Conservation (phyloP, 257 asterid genomes). For the Jacaranda copaia region DNA sequence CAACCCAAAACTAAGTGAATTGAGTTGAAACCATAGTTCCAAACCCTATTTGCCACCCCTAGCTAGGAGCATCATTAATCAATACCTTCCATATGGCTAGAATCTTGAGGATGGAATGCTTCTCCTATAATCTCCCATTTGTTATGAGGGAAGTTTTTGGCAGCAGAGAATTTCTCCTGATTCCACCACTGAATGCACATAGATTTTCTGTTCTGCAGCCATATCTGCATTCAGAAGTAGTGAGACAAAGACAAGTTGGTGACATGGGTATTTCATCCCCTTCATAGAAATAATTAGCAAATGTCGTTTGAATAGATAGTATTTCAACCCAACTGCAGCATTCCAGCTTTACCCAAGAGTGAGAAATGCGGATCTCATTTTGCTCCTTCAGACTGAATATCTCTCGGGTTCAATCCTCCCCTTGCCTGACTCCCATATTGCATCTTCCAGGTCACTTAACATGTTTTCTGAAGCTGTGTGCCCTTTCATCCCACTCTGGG, state of each 20-base stretch:
- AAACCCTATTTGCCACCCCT: too few relatives aligned
- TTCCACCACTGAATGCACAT: not conserved
- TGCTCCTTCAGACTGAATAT: not conserved
- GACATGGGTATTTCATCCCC: too few relatives aligned
- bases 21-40: too few relatives aligned
- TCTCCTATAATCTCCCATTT: not conserved
- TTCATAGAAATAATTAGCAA: not conserved
- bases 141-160: too few relatives aligned
- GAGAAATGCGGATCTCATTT: not conserved
- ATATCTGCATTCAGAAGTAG: not conserved
- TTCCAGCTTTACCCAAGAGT: not conserved
- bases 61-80: not conserved
- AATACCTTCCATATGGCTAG: constrained; percentile 12
- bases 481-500: constrained; percentile 30
- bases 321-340: constrained; percentile 14
- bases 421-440: constrained; percentile 48
- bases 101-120: constrained; percentile 9
- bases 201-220: not conserved
- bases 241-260: not conserved
- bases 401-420: constrained; percentile 31
- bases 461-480: constrained; percentile 39
- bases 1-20: too few relatives aligned
- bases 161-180: too few relatives aligned
- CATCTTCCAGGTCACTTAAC: constrained; percentile 61
- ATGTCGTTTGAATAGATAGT: not conserved